Conservation (phyloP, 306 rosid genomes). For the Sicyos edulis region DNA sequence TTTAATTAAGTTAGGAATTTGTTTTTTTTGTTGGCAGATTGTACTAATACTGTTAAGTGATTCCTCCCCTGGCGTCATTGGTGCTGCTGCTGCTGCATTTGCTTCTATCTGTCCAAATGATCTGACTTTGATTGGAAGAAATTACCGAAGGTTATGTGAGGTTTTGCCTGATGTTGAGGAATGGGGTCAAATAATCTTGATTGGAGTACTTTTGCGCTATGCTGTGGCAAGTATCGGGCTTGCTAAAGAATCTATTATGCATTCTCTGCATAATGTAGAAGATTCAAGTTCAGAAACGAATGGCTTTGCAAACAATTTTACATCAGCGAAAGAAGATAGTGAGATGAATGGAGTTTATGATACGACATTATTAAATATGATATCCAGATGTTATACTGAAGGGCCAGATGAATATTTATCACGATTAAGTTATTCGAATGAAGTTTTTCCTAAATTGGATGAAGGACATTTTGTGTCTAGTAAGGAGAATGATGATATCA, state of each 20-base stretch:
- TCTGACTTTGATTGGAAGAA: conserved; percentile 63
- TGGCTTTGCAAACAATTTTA: conserved; percentile 24
- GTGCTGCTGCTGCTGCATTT: conserved; percentile 97
- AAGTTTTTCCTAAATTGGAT: conserved; percentile 42
- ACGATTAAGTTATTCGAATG: conserved; percentile 48
- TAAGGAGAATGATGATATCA: conserved; percentile 53
- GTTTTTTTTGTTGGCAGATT: conserved; percentile 41
- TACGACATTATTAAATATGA: conserved; percentile 45
- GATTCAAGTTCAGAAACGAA: conserved; percentile 32
- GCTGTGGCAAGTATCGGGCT: conserved; percentile 79
- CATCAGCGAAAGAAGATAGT: conserved; percentile 36
- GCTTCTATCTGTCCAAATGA: conserved; percentile 81
- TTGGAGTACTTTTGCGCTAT: conserved; percentile 80
- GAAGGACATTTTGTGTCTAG: conserved; percentile 50
- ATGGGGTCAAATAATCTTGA: conserved; percentile 89
- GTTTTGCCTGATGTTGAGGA: conserved; percentile 93
- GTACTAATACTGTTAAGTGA: conserved; percentile 69
- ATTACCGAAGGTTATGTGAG: conserved; percentile 68
- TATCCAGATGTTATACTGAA: conserved; percentile 78
- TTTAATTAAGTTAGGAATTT: not conserved
- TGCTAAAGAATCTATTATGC: conserved; percentile 75
- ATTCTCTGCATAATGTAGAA: conserved; percentile 37
- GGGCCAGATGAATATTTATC: conserved; percentile 89
- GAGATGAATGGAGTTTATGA: conserved; percentile 30
- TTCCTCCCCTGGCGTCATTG: conserved; percentile 81